Evolutionary conservation across 805 yeast genomes (phyloP).

Genomic region (Metschnikowia matae): DNA sequence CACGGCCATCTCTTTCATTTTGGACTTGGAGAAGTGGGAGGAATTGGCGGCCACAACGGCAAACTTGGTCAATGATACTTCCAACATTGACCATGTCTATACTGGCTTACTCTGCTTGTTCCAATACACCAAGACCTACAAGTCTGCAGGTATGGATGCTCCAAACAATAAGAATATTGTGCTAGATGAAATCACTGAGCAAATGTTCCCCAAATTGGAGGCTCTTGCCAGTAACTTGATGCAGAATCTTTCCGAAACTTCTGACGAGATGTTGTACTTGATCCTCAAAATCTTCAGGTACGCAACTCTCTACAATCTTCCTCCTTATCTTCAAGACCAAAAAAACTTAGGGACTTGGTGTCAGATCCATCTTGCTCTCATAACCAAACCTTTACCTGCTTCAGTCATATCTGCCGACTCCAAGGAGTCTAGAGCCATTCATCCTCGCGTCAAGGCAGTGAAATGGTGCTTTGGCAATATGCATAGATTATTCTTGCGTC

Average conservation of each 20-base stretch:
- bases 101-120: constrained; percentile 39
- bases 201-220: constrained; percentile 37
- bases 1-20: constrained; percentile 52
- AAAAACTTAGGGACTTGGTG: constrained; percentile 40
- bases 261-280: constrained; percentile 32
- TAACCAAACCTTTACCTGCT: constrained; percentile 37
- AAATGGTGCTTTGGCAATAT: constrained; percentile 46
- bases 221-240: constrained; percentile 26
- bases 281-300: constrained; percentile 40
- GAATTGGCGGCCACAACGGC: constrained; percentile 21
- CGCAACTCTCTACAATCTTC: constrained; percentile 35
- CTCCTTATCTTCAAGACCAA: constrained; percentile 34
- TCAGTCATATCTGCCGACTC: constrained; percentile 30
- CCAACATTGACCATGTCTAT: constrained; percentile 35
- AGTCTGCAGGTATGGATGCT: constrained; percentile 46
- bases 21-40: constrained; percentile 46
- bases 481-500: constrained; percentile 38
- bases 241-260: constrained; percentile 18
- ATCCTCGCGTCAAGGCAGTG: constrained; percentile 42
- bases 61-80: constrained; percentile 24
- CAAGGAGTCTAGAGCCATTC: constrained; percentile 26
- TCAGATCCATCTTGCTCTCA: constrained; percentile 33
- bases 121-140: constrained; percentile 39
- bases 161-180: constrained; percentile 32
- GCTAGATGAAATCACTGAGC: constrained; percentile 34